Evolutionary conservation across 2,329 filamentous ascomycete genomes (phyloP).

Genomic region (Aspergillus brasiliensis): DNA sequence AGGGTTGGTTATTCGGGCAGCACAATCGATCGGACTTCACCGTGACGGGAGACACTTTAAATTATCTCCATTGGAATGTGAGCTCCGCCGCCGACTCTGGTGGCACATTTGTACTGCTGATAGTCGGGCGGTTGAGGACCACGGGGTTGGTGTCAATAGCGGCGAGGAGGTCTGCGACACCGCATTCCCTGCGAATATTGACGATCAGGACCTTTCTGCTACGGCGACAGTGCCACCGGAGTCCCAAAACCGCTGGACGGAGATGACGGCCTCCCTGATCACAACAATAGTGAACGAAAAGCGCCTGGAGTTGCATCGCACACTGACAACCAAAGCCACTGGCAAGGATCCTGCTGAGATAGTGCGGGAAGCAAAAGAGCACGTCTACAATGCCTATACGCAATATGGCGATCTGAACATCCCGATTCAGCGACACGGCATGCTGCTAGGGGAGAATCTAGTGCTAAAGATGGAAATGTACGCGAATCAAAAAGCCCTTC

Average conservation of each 20-base stretch:
- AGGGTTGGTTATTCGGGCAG: constrained; percentile 55
- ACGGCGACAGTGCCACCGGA: constrained; percentile 52
- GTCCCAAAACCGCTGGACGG: constrained; percentile 56
- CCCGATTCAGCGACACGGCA: constrained; percentile 44
- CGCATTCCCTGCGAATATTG: constrained; percentile 47
- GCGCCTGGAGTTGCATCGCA: constrained; percentile 19
- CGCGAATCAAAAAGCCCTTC: constrained; percentile 24
- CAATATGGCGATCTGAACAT: constrained; percentile 56
- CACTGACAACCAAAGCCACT: constrained; percentile 38
- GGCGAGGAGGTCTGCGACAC: constrained; percentile 46
- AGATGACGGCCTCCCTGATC: constrained; percentile 60
- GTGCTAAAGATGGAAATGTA: constrained; percentile 41
- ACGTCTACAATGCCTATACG: constrained; percentile 53
- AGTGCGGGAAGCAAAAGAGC: constrained; percentile 47
- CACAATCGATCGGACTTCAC: constrained; percentile 53
- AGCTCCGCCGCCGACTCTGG: constrained; percentile 58
- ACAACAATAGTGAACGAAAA: constrained; percentile 51
- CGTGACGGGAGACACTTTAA: constrained; percentile 55
- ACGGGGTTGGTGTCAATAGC: constrained; percentile 57
- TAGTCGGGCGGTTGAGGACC: constrained; percentile 58
- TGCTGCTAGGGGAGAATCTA: constrained; percentile 32
- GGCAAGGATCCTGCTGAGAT: constrained; percentile 31
- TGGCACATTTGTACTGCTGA: constrained; percentile 52
- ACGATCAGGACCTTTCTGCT: constrained; percentile 56
- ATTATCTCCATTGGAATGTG: constrained; percentile 55